Percentiles rank a stretch among this genome's conserved stretches.
Conservation (phyloP, 768 basidiomycete genomes). For the Sarcomyxa edulis region DNA sequence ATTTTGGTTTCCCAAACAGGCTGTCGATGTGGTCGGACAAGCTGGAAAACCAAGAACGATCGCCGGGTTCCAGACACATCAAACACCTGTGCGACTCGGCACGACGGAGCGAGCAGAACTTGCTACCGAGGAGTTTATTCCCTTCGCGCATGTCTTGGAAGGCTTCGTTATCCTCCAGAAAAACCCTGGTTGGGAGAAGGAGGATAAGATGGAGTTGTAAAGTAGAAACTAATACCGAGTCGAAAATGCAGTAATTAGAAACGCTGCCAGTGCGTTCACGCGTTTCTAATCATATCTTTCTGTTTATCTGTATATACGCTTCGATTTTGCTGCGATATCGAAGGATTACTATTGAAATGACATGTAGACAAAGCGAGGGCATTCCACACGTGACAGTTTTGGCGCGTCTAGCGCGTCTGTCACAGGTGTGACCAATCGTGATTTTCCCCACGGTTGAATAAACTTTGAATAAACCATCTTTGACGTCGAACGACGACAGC, state of each 20-base stretch:
- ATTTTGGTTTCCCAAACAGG: conserved; percentile 43
- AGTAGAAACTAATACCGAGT: too few species aligned
- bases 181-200: conserved; percentile 86
- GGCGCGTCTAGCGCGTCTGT: not conserved
- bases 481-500: too few species aligned
- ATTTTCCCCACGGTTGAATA: not conserved
- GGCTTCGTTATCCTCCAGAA: conserved; percentile 90
- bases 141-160: conserved; percentile 86
- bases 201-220: conserved; percentile 80
- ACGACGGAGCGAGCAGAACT: conserved; percentile 94
- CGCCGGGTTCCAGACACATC: conserved; percentile 97
- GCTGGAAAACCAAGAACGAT: conserved; percentile 97
- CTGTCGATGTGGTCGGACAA: conserved; percentile 95
- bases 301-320: conserved; percentile 3
- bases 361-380: too few species aligned
- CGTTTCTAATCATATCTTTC: too few species aligned
- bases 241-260: too few species aligned
- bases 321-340: conserved; percentile 4
- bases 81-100: conserved; percentile 91
- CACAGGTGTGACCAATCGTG: not conserved
- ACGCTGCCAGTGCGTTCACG: too few species aligned
- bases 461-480: too few species aligned
- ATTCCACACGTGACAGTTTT: too few species aligned
- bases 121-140: conserved; percentile 95
- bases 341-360: conserved; percentile 3